Percentiles rank a stretch among this genome's conserved stretches.
These are phyloP conservation scores for Naegleria gruberi DNA, from an alignment of 208 protist species.

Conservation along the genomic window DNA sequence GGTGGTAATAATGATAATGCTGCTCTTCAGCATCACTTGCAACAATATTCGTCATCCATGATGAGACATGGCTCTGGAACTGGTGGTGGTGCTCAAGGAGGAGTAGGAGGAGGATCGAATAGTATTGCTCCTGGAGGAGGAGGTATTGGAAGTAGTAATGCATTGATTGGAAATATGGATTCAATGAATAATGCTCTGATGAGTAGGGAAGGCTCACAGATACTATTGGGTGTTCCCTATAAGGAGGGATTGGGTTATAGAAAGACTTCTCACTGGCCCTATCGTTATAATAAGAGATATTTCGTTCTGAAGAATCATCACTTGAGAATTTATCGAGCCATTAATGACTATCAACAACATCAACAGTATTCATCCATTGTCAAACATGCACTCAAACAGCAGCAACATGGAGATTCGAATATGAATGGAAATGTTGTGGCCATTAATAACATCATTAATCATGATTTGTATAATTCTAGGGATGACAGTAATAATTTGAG, in stretches of 20 bases:
- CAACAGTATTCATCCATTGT: neutral
- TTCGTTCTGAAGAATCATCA: neutral
- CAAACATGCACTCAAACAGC: neutral
- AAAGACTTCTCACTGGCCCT: neutral
- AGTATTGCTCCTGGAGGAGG: too few relatives aligned
- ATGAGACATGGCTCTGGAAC: too few relatives aligned
- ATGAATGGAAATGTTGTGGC: neutral
- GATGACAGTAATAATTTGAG: neutral
- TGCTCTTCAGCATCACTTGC: too few relatives aligned
- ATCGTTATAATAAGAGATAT: neutral
- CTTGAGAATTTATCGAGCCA: neutral
- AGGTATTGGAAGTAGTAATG: neutral
- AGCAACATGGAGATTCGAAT: neutral
- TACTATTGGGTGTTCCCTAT: neutral
- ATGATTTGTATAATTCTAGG: neutral
- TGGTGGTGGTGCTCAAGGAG: neutral
- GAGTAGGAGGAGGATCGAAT: neutral
- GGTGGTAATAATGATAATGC: too few relatives aligned
- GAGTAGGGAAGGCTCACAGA: neutral
- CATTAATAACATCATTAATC: too few relatives aligned
- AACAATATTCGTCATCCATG: too few relatives aligned
- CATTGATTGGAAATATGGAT: too few relatives aligned
- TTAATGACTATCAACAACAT: neutral
- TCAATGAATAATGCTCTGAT: neutral
- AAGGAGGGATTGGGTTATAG: neutral